Evolutionary conservation across 73 alveolate genomes (phyloP).

Genomic region (Paramecium bursaria): DNA sequence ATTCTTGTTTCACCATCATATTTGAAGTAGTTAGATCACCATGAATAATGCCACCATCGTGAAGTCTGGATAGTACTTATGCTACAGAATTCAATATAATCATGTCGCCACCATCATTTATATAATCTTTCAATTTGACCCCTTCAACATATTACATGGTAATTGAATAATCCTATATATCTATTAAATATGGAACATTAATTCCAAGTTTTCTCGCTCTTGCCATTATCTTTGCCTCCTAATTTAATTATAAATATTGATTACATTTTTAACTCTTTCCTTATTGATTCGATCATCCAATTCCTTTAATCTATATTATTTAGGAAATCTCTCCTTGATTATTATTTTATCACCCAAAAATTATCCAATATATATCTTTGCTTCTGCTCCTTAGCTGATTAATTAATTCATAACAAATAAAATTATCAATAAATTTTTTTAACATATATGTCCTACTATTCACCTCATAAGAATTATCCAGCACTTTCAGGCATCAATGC

Average conservation of each 20-base stretch:
- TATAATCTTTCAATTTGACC: slow-evolving; percentile 78
- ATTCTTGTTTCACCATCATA: slow-evolving; percentile 83
- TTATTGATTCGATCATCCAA: slow-evolving; percentile 87
- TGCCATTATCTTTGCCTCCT: slow-evolving; percentile 84
- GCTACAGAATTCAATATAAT: slow-evolving; percentile 71
- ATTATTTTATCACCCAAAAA: slow-evolving; percentile 86
- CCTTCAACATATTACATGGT: slow-evolving; percentile 87
- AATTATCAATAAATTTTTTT: too few species aligned
- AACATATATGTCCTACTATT: too few species aligned
- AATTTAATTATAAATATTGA: neutral
- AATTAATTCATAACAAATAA: too few species aligned
- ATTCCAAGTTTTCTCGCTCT: slow-evolving; percentile 88
- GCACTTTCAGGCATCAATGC: too few species aligned
- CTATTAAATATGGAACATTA: slow-evolving; percentile 86
- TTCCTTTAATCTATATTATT: slow-evolving; percentile 81
- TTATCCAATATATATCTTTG: slow-evolving; percentile 76
- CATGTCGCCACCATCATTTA: slow-evolving; percentile 16
- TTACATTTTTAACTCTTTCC: slow-evolving; percentile 81
- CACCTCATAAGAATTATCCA: too few species aligned
- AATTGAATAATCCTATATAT: slow-evolving; percentile 79
- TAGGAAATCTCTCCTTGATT: slow-evolving; percentile 89
- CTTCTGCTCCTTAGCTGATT: slow-evolving; percentile 92
- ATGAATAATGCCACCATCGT: slow-evolving; percentile 84
- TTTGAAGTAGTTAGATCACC: slow-evolving; percentile 96
- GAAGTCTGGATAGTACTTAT: slow-evolving; percentile 79